Evolutionary conservation across 2,329 filamentous ascomycete genomes (phyloP).

Genomic region (Blastomyces emzantsi): DNA sequence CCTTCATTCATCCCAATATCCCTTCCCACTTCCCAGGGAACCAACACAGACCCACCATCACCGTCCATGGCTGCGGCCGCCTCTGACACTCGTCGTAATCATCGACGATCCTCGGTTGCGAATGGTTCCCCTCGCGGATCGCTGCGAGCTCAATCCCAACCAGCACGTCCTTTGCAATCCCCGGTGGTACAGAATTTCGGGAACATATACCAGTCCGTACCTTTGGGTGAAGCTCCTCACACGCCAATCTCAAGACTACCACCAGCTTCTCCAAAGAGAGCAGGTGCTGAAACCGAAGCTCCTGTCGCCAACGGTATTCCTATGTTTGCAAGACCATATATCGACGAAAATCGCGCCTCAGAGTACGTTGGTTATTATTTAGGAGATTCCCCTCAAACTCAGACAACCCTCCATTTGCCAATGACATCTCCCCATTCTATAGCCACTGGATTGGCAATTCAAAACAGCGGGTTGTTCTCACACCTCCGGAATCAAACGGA

Average conservation of each 20-base stretch:
- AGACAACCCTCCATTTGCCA: conserved; percentile 32
- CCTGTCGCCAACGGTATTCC: conserved; percentile 28
- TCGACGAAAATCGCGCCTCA: conserved; percentile 32
- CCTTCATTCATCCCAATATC: conserved; percentile 32
- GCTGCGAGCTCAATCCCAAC: conserved; percentile 43
- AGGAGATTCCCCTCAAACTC: conserved; percentile 35
- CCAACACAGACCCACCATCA: conserved; percentile 40
- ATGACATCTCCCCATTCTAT: conserved; percentile 32
- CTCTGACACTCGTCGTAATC: conserved; percentile 38
- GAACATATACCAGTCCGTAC: conserved; percentile 27
- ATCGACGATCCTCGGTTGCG: conserved; percentile 37
- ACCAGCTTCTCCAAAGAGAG: conserved; percentile 28
- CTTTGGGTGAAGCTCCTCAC: conserved; percentile 25
- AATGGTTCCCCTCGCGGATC: conserved; percentile 36
- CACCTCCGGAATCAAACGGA: conserved; percentile 27
- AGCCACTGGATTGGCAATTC: conserved; percentile 32
- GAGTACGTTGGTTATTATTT: conserved; percentile 42
- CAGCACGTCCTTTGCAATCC: conserved; percentile 37
- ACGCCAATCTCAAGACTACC: conserved; percentile 24
- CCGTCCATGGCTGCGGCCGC: conserved; percentile 33
- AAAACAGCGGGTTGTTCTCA: conserved; percentile 31
- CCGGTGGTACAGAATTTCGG: conserved; percentile 25
- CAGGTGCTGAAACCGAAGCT: conserved; percentile 27
- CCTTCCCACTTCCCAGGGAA: conserved; percentile 29
- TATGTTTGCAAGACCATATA: conserved; percentile 26